These are phyloP conservation scores for Strobilomyces dryophilus DNA, from an alignment of 768 basidiomycete species.

Conservation along the genomic window DNA sequence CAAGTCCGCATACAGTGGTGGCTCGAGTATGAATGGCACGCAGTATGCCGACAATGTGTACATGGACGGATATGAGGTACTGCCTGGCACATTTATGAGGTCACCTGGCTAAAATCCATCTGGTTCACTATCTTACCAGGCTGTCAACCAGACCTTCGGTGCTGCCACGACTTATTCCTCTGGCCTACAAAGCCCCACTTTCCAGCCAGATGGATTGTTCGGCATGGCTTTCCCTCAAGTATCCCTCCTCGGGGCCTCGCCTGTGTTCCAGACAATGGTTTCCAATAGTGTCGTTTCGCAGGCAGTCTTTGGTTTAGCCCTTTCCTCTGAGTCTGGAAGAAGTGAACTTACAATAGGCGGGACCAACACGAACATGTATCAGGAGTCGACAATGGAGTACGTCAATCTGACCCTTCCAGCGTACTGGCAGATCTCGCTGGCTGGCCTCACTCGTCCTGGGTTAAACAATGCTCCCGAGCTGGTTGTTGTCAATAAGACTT, in stretches of 20 bases:
- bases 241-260: constrained; percentile 32
- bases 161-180: constrained; percentile 38
- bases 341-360: constrained; percentile 60
- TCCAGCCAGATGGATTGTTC: constrained; percentile 38
- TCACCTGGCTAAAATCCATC: constrained; percentile 2
- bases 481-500: constrained; percentile 22
- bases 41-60: constrained; percentile 42
- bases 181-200: constrained; percentile 23
- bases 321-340: constrained; percentile 34
- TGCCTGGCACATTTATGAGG: constrained; percentile 12
- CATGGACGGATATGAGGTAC: constrained; percentile 35
- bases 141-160: constrained; percentile 40
- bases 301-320: constrained; percentile 46
- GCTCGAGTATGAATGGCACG: constrained; percentile 35
- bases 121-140: constrained; percentile 18
- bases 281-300: constrained; percentile 30
- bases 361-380: constrained; percentile 42
- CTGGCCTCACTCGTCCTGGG: constrained; percentile 25
- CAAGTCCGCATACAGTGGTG: constrained; percentile 35
- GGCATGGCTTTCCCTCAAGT: constrained; percentile 41
- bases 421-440: constrained; percentile 38
- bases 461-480: constrained; percentile 18
- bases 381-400: constrained; percentile 39
- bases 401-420: constrained; percentile 26
- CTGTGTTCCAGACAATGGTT: constrained; percentile 45